Base-by-base conservation (phyloP, 2,329 filamentous ascomycete genomes). In the Xylariaceae sp. region DNA sequence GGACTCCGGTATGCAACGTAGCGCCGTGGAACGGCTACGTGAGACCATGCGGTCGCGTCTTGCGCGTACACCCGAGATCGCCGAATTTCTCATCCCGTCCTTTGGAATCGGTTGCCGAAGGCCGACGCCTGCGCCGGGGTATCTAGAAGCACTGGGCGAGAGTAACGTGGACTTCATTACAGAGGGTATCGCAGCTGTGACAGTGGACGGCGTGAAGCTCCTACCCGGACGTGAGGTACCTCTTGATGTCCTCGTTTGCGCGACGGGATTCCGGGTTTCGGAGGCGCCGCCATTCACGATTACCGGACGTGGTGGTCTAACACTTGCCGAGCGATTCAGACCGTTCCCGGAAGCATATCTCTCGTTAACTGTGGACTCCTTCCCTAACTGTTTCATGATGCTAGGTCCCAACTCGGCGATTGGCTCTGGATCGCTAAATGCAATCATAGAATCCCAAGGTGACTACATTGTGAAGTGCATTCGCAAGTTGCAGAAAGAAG, bases 311-410 rank as follows among this genome's bases (percentile, higher is more conserved):
- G 55, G 59, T 32, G 71, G 70, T 10, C 58, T 67, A 9, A 66
- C 68, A 3, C 68, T 80, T 3, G 49, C 63, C 2, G 57, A 71
- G 15, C 71, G 71, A 32, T 80, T 74, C 71, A 59, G 58, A 6
- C 59, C 64, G 1, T 55, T 54, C 32, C 70, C 74, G 1, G 70
- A 74, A 39, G 69, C 70, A 16, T 80, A 79, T 61, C 68, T 80
- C 3, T 73, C 73, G 1, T 47, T 80, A 0, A 70, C 73, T 16
- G 70, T 74, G 36, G 74, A 77, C 59, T 65, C 67, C 4, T 79
- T 80, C 59, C 77, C 77, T 3, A 80, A 80, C 67, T 71, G 72
- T 55, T 69, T 80, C 41, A 71, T 78, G 61, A 70, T 77, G 63
- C 70, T 76, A 42, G 77, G 77, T 0, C 77, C 77, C 37, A 79